Percentiles rank a stretch among this genome's conserved stretches.
Conservation (phyloP, 208 protist species). For the Crithidia fasciculata region DNA sequence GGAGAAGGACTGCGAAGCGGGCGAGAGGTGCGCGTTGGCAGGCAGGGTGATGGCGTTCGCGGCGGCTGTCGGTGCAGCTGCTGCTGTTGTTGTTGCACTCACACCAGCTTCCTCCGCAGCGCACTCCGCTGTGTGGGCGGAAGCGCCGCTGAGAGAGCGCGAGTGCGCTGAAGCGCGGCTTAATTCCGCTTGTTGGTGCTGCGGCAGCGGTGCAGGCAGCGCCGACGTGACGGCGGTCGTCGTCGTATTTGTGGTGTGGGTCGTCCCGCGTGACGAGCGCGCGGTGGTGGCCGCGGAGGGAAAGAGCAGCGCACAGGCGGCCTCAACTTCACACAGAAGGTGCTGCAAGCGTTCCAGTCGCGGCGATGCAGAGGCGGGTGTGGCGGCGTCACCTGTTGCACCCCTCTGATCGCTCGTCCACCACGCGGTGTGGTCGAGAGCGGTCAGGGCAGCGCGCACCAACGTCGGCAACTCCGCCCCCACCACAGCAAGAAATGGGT, state of each 20-base stretch:
- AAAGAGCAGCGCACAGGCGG: not conserved
- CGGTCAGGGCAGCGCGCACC: slow-evolving; percentile 1
- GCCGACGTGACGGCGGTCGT: not conserved
- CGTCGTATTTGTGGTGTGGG: not conserved
- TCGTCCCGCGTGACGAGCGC: not conserved
- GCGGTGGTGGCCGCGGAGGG: not conserved
- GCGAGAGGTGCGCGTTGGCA: not conserved
- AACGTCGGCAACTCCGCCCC: slow-evolving; percentile 11
- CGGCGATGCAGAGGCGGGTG: not conserved
- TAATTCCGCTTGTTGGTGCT: not conserved
- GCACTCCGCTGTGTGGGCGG: slow-evolving; percentile 1
- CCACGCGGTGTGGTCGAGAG: slow-evolving; percentile 9
- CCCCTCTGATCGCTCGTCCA: not conserved
- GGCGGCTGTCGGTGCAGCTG: not conserved
- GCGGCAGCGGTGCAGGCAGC: not conserved
- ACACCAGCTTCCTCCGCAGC: not conserved
- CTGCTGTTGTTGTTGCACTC: too few species aligned
- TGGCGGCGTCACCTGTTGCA: too few species aligned
- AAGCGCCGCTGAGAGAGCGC: slow-evolving; percentile 2
- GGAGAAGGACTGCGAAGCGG: not conserved
- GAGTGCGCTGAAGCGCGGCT: not conserved
- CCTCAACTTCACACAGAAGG: slow-evolving; percentile 16
- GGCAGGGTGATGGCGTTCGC: not conserved
- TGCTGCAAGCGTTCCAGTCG: slow-evolving; percentile 7
- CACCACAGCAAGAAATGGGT: slow-evolving; percentile 17